Percentiles rank a stretch among this genome's conserved stretches.
phyloP scores from a whole-genome alignment of 805 yeast genomes.

The Barnettozyma vustinii region DNA sequence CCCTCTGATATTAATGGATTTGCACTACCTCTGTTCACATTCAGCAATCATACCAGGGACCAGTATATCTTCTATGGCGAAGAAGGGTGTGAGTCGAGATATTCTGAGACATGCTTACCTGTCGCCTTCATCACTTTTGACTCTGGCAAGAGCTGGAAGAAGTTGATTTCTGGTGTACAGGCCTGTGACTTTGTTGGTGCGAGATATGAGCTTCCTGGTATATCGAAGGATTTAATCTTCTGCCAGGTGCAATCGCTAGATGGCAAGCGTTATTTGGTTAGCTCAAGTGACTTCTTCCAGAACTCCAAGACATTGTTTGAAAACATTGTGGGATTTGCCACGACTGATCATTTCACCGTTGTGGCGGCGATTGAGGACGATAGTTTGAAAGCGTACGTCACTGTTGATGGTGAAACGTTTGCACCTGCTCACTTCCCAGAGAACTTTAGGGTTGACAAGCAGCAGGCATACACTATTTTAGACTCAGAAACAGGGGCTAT shows the following conservation, averaged over 20 bases:
- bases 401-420: conserved; percentile 72
- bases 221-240: conserved; percentile 46
- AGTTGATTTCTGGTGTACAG: conserved; percentile 44
- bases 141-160: conserved; percentile 57
- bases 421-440: conserved; percentile 81
- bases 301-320: conserved; percentile 41
- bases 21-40: conserved; percentile 46
- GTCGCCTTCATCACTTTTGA: conserved; percentile 59
- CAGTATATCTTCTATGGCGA: conserved; percentile 67
- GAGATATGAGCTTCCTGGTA: conserved; percentile 33
- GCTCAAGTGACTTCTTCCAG: conserved; percentile 19
- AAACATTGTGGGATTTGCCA: conserved; percentile 66
- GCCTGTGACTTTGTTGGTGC: conserved; percentile 63
- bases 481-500: conserved; percentile 70
- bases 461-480: conserved; percentile 74
- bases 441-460: conserved; percentile 49
- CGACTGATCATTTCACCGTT: conserved; percentile 63
- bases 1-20: conserved; percentile 43
- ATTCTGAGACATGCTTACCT: conserved; percentile 38
- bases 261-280: conserved; percentile 26
- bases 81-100: conserved; percentile 39
- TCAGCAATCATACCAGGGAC: conserved; percentile 48
- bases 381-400: conserved; percentile 60
- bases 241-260: conserved; percentile 48
- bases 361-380: conserved; percentile 57